phyloP scores from a whole-genome alignment of 2,329 filamentous ascomycete genomes.

The Didymella sp. region DNA sequence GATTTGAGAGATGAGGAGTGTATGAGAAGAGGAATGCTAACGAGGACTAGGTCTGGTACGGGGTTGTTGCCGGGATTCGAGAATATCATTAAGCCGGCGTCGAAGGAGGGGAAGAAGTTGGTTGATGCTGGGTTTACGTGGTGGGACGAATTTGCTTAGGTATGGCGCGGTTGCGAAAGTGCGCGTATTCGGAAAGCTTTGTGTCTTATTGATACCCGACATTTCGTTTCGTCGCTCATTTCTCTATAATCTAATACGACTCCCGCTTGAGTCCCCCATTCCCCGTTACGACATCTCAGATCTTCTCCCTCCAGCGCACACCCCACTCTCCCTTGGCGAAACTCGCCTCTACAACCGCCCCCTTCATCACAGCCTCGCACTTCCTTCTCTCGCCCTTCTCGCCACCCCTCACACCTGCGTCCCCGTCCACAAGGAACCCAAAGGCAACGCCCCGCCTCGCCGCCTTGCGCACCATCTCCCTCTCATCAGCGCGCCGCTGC shows the following conservation, averaged over 20 bases:
- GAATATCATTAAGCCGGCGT: constrained; percentile 25
- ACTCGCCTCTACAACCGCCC: constrained; percentile 64
- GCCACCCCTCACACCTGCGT: constrained; percentile 11
- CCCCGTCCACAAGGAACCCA: constrained; percentile 52
- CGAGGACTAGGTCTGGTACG: constrained; percentile 33
- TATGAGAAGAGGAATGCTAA: constrained; percentile 15
- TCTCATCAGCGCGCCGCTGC: constrained; percentile 56
- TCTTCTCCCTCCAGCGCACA: constrained; percentile 62
- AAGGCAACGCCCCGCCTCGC: constrained; percentile 67
- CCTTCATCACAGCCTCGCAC: constrained; percentile 67
- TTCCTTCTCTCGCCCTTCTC: constrained; percentile 48
- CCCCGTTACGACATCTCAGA: constrained; percentile 1
- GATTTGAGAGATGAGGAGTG: no score
- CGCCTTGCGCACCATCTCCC: constrained; percentile 68
- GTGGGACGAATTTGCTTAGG: no score
- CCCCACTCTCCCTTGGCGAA: constrained; percentile 69
- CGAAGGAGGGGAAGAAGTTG: constrained; percentile 28
- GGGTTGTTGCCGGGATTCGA: constrained; percentile 42
- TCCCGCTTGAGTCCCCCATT: neutral
- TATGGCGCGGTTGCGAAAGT: no score
- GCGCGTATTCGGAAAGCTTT: neutral
- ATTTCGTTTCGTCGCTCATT: constrained; percentile 5
- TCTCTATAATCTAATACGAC: constrained; percentile 13
- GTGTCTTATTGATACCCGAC: neutral
- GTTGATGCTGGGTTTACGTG: constrained; percentile 30